Base-by-base conservation (phyloP, 371 early-diverging fungal species). In the Blastocladiella emersonii region DNA sequence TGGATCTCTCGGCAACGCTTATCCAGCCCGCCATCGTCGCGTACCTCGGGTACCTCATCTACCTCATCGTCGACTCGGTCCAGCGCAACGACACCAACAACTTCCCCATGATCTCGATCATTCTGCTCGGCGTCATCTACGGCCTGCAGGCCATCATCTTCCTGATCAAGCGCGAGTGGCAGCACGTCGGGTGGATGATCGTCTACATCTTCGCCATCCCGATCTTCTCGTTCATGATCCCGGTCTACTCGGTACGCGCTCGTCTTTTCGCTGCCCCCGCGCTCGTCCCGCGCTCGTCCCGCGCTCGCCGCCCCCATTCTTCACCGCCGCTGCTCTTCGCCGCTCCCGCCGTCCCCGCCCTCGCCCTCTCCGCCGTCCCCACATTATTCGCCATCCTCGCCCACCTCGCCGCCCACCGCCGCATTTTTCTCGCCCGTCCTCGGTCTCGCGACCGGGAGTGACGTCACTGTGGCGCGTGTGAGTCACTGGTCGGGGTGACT, bases 131-230 rank as follows among this genome's bases (percentile, higher is more conserved):
- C 6, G 88, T 80, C 17, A 68, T 72, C 1, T 93, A 90, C 64
- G 89, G 86, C 70, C 72, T 91, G 39, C 93, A 93, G 68, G 90
- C 88, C 0, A 71, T 92, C 27, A 80, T 93, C 63, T 93, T 91
- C 66, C 83, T 93, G 44, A 64, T 92, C 39, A 88, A 89, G 68
- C 82, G 89, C 43, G 86, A 91, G 75, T 93, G 89, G 89, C 89
- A 93, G 68, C 93, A 95, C 68, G 88, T 97, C 71, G 94, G 95
- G 34, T 97, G 95, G 95, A 91, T 97, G 92, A 82, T 95, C 57
- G 87, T 97, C 39, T 90, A 92, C 67, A 78, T 92, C 45, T 63
- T 90, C 32, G 90, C 92, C 21, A 85, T 90, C 51, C 92, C 92
- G 1, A 72, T 92, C 37, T 91, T 89, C 63, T 84, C 88, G 23